Base-by-base conservation (phyloP, 176 grass and related monocot species). In the Triticum aestivum region DNA sequence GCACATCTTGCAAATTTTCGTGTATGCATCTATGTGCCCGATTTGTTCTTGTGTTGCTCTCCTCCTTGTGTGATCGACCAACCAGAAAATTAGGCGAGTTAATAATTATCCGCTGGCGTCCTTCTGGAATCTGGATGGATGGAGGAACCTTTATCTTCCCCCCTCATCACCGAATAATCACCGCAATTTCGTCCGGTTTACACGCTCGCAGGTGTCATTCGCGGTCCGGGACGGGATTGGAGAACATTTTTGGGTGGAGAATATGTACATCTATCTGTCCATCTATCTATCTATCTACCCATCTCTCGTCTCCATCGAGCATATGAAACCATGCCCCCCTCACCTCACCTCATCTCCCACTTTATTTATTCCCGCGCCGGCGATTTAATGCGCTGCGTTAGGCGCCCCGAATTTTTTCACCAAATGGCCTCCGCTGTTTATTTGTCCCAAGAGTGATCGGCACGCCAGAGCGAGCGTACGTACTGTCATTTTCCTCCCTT, bases 241-340 rank as follows among this genome's bases (percentile, higher is more conserved):
- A 51, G 73, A 75, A 75, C 73, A 75, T 17, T 75, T 75, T 17
- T 51, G 24, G 15, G 73, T 75, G 73, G 73, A 10, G 73, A 75
- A 75, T 75, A 51, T 75, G 15, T 30, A 51, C 73, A 75, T 15
- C 73, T 51, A 75, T 75, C 72, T 4, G 2, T 6, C 34, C 2
- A 1, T 26, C 70, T 8, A 27, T 54, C 14, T 4, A 15, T 30
- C 72, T 9, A 59, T 59, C 54, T 58, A 58, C 54, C 54, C 54
- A 21, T 58, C 54, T 58, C 54, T 59, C 54, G 54, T 59, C 13
- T 45, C 12, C 23, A 44, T 30, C 73, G 73, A 51, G 73, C 73
- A 75, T 75, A 75, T 75, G 44, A 51, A 75, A 75, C 72, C 72
- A 75, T 75, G 72, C 72, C 35, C 17, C 37, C 21, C 5, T 1